phyloP scores from a whole-genome alignment of 352 stramenopile genomes.

The Halophytophthora polymorphica region DNA sequence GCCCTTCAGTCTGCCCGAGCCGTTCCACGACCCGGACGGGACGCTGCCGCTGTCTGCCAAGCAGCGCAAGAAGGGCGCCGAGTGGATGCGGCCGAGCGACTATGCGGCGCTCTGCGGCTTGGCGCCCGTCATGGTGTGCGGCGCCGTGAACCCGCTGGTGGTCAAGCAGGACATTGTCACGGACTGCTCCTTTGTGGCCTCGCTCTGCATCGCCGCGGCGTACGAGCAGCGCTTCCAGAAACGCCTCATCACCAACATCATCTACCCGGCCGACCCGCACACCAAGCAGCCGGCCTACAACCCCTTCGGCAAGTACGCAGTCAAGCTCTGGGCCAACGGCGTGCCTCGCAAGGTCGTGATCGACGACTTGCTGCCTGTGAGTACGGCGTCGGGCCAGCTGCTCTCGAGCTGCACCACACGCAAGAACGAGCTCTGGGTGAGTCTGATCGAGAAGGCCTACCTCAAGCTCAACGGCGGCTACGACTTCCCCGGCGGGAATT shows the following conservation, averaged over 20 bases:
- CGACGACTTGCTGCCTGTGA: constrained; percentile 94
- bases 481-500: constrained; percentile 97
- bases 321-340: constrained; percentile 97
- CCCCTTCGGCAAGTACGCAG: constrained; percentile 93
- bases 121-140: constrained; percentile 61
- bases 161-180: constrained; percentile 90
- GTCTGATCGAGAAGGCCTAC: constrained; percentile 98
- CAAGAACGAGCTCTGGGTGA: constrained; percentile 90
- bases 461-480: constrained; percentile 98
- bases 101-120: constrained; percentile 46
- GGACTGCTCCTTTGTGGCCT: constrained; percentile 93
- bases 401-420: constrained; percentile 82
- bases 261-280: constrained; percentile 89
- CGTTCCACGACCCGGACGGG: constrained; percentile 74
- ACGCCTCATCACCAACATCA: constrained; percentile 92
- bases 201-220: constrained; percentile 88
- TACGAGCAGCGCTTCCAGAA: constrained; percentile 92
- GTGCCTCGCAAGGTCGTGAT: constrained; percentile 92
- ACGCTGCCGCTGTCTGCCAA: constrained; percentile 63
- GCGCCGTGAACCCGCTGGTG: constrained; percentile 61
- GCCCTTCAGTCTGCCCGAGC: constrained; percentile 40
- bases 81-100: constrained; percentile 68
- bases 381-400: constrained; percentile 51
- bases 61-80: constrained; percentile 53
- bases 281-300: constrained; percentile 82